A percentile compares a stretch with the other conserved stretches of the same genome.
phyloP scores from a whole-genome alignment of 208 protist species.

The Trypanosoma brucei region DNA sequence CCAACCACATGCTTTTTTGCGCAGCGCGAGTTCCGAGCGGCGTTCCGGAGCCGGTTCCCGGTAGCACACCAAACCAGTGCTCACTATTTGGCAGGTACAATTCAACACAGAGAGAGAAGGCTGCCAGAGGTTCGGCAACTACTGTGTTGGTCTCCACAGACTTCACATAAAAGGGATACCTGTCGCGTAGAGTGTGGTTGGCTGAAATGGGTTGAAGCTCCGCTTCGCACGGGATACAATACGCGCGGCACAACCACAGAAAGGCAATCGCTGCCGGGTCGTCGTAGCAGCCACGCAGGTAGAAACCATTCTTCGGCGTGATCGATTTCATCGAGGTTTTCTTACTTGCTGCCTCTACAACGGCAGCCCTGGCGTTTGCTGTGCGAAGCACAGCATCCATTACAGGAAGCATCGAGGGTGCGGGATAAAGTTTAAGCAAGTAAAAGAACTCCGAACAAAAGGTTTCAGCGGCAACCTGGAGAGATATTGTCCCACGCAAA shows the following conservation, averaged over 20 bases:
- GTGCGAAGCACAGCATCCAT: slow-evolving; percentile 51
- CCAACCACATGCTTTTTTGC: slow-evolving; percentile 21
- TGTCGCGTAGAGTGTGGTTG: background rate
- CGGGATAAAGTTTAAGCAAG: slow-evolving; percentile 39
- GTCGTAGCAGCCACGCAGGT: slow-evolving; percentile 45
- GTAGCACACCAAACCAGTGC: slow-evolving; percentile 21
- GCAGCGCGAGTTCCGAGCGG: slow-evolving; percentile 4
- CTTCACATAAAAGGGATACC: slow-evolving; percentile 19
- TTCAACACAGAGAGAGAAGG: slow-evolving; percentile 23
- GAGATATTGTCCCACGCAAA: slow-evolving; percentile 58
- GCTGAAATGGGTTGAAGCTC: slow-evolving; percentile 38
- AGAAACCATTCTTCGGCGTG: slow-evolving; percentile 22
- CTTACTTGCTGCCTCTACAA: background rate
- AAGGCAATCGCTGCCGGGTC: slow-evolving; percentile 66
- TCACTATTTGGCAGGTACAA: slow-evolving; percentile 18
- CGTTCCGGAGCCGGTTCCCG: background rate
- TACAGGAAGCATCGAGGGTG: slow-evolving; percentile 37
- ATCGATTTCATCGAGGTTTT: background rate
- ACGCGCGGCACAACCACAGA: slow-evolving; percentile 69
- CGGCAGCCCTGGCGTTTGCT: slow-evolving; percentile 28
- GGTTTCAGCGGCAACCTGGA: slow-evolving; percentile 51
- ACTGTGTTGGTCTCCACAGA: background rate
- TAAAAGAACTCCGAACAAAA: slow-evolving; percentile 71
- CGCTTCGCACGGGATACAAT: slow-evolving; percentile 56
- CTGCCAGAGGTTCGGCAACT: slow-evolving; percentile 24